A percentile compares a stretch with the other conserved stretches of the same genome.
phyloP scores from a whole-genome alignment of 2,329 filamentous ascomycete genomes.

The Aspergillus ustus region DNA sequence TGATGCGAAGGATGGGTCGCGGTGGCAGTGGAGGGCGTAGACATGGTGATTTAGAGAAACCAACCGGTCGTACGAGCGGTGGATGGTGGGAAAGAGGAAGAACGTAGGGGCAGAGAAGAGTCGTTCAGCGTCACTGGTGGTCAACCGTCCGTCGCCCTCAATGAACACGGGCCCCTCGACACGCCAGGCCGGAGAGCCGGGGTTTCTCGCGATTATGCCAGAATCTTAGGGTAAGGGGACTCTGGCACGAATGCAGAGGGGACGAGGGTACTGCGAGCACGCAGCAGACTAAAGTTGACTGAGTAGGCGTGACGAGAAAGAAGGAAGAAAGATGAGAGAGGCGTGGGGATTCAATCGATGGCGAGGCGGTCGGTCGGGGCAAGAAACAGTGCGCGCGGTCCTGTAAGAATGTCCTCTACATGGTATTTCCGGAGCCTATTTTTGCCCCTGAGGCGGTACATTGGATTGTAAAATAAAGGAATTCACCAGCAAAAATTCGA shows the following conservation, averaged over 20 bases:
- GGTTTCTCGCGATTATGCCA: conserved; percentile 24
- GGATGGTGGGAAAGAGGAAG: conserved; percentile 21
- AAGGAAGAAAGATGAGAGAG: conserved; percentile 20
- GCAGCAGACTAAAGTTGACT: conserved; percentile 7
- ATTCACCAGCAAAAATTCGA: not conserved
- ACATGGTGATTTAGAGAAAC: conserved; percentile 61
- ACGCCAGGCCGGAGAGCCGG: conserved; percentile 23
- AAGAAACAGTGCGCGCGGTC: conserved; percentile 15
- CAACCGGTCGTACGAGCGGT: conserved; percentile 36
- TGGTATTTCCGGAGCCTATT: not conserved
- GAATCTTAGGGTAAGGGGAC: conserved; percentile 7
- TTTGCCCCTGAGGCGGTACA: not conserved
- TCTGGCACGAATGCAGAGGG: not conserved
- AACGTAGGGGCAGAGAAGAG: conserved; percentile 13
- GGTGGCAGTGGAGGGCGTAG: conserved; percentile 78
- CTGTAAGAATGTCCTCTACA: conserved; percentile 9
- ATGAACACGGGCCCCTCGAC: conserved; percentile 22
- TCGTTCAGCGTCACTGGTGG: conserved; percentile 23
- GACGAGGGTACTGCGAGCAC: conserved; percentile 3
- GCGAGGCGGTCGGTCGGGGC: conserved; percentile 33
- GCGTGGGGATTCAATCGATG: conserved; percentile 28
- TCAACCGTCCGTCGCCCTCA: conserved; percentile 22
- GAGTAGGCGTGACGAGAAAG: conserved; percentile 13
- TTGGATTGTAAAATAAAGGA: not conserved
- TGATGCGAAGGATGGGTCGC: conserved; percentile 71